Conservation (phyloP, 2,329 filamentous ascomycete genomes). For the Hawksworthiomyces lignivorus region DNA sequence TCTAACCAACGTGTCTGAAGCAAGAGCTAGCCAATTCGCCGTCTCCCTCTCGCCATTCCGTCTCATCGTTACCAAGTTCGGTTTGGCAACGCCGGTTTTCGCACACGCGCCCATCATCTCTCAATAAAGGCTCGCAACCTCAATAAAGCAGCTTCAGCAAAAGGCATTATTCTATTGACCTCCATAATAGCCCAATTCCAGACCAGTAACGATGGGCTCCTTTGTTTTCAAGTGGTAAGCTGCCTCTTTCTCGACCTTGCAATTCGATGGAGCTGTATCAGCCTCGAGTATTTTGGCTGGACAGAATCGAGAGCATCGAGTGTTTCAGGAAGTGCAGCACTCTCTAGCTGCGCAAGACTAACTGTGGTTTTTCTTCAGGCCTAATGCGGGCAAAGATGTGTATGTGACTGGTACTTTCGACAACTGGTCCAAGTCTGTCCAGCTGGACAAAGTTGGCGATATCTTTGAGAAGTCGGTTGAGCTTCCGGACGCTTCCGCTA, state of each 20-base stretch:
- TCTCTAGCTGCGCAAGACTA: neutral
- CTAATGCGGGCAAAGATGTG: slow-evolving; percentile 75
- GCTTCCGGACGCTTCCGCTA: slow-evolving; percentile 57
- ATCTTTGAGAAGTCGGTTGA: slow-evolving; percentile 75
- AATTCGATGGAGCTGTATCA: neutral
- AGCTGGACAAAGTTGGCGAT: slow-evolving; percentile 68
- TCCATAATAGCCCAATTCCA: too few species aligned
- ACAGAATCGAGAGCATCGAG: too few species aligned
- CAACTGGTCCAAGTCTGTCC: slow-evolving; percentile 80
- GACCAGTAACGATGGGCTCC: slow-evolving; percentile 45
- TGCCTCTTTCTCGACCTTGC: too few species aligned
- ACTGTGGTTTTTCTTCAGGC: slow-evolving; percentile 46
- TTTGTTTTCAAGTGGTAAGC: slow-evolving; percentile 66
- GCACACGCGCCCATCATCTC: too few species aligned
- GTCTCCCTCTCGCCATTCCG: too few species aligned
- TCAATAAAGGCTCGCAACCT: too few species aligned
- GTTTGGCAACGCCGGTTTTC: neutral
- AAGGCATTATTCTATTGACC: too few species aligned
- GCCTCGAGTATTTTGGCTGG: neutral
- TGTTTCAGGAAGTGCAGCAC: too few species aligned
- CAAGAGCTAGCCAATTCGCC: too few species aligned
- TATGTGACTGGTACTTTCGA: slow-evolving; percentile 96
- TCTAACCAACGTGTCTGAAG: too few species aligned
- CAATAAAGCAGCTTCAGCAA: too few species aligned
- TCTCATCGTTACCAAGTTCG: too few species aligned